phyloP scores from a whole-genome alignment of 2,329 filamentous ascomycete genomes.

The Fusarium staphyleae region DNA sequence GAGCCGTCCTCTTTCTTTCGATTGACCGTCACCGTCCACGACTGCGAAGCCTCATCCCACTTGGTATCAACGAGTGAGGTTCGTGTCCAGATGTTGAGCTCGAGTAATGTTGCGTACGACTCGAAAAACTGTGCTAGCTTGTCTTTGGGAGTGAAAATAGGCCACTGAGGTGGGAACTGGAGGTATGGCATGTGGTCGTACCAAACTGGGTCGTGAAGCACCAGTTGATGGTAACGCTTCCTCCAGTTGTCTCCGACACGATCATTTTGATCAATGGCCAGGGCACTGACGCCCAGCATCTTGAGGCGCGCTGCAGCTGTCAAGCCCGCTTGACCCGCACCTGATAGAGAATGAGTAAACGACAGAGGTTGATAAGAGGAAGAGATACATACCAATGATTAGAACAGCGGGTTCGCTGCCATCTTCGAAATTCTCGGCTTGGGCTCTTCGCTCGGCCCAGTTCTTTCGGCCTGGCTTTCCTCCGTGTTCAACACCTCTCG shows the following conservation, averaged over 20 bases:
- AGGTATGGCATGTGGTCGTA: slow-evolving; percentile 70
- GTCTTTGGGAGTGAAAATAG: slow-evolving; percentile 74
- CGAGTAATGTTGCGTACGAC: slow-evolving; percentile 67
- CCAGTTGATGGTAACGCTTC: slow-evolving; percentile 67
- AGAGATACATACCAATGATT: slow-evolving; percentile 60
- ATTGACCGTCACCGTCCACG: slow-evolving; percentile 64
- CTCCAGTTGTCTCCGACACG: slow-evolving; percentile 71
- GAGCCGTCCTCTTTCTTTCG: slow-evolving; percentile 58
- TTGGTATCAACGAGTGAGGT: slow-evolving; percentile 56
- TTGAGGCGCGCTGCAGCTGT: slow-evolving; percentile 65
- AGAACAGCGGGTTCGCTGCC: slow-evolving; percentile 62
- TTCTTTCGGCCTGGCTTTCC: slow-evolving; percentile 61
- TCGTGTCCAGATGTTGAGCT: slow-evolving; percentile 71
- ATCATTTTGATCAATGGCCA: slow-evolving; percentile 66
- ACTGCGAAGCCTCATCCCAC: slow-evolving; percentile 57
- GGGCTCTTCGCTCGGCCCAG: slow-evolving; percentile 62
- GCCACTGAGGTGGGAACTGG: slow-evolving; percentile 69
- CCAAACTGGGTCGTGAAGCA: slow-evolving; percentile 72
- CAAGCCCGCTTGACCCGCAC: slow-evolving; percentile 67
- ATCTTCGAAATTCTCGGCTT: slow-evolving; percentile 56
- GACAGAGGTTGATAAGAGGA: neutral
- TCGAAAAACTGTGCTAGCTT: slow-evolving; percentile 75
- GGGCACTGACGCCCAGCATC: slow-evolving; percentile 60
- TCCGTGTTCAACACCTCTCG: slow-evolving; percentile 64
- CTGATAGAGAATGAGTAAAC: slow-evolving; percentile 41